Base-by-base conservation (phyloP, 345 rosid genomes). In the Camelina neglecta region DNA sequence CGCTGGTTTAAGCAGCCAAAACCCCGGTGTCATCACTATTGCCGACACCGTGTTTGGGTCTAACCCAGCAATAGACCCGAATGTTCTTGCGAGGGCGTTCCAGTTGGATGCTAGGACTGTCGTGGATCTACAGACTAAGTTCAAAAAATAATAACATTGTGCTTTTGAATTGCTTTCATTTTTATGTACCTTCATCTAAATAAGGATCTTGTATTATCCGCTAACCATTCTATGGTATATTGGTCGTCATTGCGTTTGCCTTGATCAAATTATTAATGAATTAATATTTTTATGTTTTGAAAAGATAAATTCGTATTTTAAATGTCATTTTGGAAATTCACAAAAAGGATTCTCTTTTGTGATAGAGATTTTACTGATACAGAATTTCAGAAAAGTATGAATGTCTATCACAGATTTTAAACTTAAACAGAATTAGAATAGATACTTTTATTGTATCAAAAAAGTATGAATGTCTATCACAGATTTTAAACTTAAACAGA, bases 1-100 rank as follows among this genome's bases (percentile, higher is more conserved):
- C 35, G 36, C 67, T 59, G 38, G 48, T 33, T 1, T 71, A 11
- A 71, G 54, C 16, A 71, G 75, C 48, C 67, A 71, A 60, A 71
- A 71, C 58, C 75, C 67, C 0, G 75, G 75, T 47, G 54, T 10
- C 5, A 36, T 35, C 36, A 15, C 15, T 13, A 71, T 71, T 47
- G 67, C 75, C 2, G 4, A 59, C 24, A 20, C 58, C 1, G 47
- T 59, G 58, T 71, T 71, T 47, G 75, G 66, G 3, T 70, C 74
- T 45, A 20, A 58, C 33, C 66, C 58, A 11, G n/a, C 2, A 1
- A 70, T 70, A n/a, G 5, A 71, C 11, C 36, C 58, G 0, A 8
- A 10, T 59, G 5, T 71, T 47, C 75, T 71, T 33, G 65, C 57
- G 12, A 47, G 4, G 5, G 74, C 65, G 10, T 70, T 70, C 5